Conservation (phyloP, 2,329 filamentous ascomycete genomes). For the Microsporum audouinii region DNA sequence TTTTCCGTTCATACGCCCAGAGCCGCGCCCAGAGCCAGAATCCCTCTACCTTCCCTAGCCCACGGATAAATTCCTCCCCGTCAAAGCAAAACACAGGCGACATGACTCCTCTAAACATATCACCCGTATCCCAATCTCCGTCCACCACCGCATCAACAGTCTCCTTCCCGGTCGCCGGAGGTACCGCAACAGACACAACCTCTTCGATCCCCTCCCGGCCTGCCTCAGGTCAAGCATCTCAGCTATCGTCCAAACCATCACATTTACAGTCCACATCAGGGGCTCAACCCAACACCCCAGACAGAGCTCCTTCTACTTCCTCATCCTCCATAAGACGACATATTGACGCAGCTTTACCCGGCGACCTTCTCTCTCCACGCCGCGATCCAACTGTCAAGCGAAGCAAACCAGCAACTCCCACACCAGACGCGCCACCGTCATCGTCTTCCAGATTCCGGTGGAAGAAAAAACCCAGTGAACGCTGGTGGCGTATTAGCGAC, state of each 20-base stretch:
- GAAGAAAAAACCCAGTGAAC: constrained; percentile 53
- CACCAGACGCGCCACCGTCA: not conserved
- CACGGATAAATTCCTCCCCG: constrained; percentile 33
- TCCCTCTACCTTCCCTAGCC: constrained; percentile 39
- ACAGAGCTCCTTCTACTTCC: not conserved
- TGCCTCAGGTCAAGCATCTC: constrained; percentile 5
- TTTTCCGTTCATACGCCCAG: constrained; percentile 62
- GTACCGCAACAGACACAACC: not conserved
- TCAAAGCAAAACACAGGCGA: constrained; percentile 23
- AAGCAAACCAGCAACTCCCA: not conserved
- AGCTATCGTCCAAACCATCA: not conserved
- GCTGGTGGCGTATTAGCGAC: constrained; percentile 97
- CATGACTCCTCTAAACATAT: constrained; percentile 21
- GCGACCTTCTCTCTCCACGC: constrained; percentile 25
- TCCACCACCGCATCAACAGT: constrained; percentile 26
- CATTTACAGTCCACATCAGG: not conserved
- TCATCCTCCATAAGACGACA: not conserved
- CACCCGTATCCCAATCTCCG: constrained; percentile 21
- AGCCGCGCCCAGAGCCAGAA: constrained; percentile 48
- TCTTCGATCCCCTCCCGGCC: constrained; percentile 7
- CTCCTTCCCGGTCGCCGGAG: constrained; percentile 17
- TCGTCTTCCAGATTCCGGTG: constrained; percentile 23
- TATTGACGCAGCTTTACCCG: constrained; percentile 15
- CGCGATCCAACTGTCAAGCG: constrained; percentile 18
- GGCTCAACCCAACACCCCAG: not conserved